Base-by-base conservation (phyloP, 805 yeast species). In the Candida anglica region DNA sequence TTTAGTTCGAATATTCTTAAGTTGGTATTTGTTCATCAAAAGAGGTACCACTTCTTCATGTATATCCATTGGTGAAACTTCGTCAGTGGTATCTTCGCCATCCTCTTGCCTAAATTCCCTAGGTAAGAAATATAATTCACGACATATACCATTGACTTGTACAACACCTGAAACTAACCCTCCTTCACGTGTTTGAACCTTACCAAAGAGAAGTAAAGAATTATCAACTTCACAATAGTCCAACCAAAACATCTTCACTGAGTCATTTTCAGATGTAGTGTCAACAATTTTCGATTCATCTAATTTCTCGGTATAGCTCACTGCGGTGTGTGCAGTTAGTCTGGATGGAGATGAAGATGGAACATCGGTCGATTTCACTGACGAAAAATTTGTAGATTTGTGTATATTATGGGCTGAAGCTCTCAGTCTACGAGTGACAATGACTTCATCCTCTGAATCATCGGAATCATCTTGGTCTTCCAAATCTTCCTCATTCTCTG, bases 171-270 rank as follows among this genome's bases (percentile, higher is more conserved):
- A 86, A 3, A 81, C 83, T 17, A 75, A 55, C 7, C 69, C 62
- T 3, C 79, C 77, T 30, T 77, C 79, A 6, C 62, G 62, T 3
- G 88, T 69, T 37, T 72, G 69, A 9, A 83, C 72, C 52, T 88
- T 87, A 34, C 98, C 98, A 55, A 84, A 91, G 7, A 93, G 66
- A 14, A 86, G 55, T 31, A 93, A 60, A 0, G 79, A 61, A 44
- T 73, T 73, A 38, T 81, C 85, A 9, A 82, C 77, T 53, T 91
- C 98, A 16, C 83, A 70, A 55, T 79, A 88, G 58, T 93, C 98
- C 19, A 85, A 60, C 97, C 97, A 93, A 56, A 73, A 93, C 80
- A 91, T 79, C 47, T 76, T 75, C 52, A 88, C 73, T 1, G 69
- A 45, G 28, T 71, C 73, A 3, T 66, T 56, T n/a, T 58, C 58